Evolutionary conservation across 176 grass and related monocot species (phyloP).

Genomic region (Oropetium thomaeum): DNA sequence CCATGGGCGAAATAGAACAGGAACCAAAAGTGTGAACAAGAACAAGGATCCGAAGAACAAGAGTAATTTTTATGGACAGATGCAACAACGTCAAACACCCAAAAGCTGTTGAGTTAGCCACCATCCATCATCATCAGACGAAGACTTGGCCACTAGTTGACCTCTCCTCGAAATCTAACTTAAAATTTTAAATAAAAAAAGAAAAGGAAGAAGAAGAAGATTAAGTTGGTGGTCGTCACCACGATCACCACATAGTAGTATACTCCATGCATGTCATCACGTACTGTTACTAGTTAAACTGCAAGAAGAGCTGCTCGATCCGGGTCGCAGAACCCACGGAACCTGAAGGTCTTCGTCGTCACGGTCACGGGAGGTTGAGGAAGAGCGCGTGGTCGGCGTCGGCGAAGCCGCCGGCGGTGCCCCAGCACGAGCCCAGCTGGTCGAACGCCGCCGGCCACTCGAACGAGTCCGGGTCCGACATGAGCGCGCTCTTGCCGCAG

Average conservation of each 20-base stretch:
- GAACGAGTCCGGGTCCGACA: slow-evolving; percentile 20
- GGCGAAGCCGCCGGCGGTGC: not conserved
- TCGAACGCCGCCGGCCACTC: slow-evolving; percentile 43
- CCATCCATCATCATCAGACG: no score
- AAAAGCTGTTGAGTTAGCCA: slow-evolving; percentile 35
- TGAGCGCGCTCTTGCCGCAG: not conserved
- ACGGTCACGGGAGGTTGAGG: slow-evolving; percentile 49
- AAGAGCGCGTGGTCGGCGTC: slow-evolving; percentile 38
- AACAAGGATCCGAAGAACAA: not conserved
- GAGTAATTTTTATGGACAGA: slow-evolving; percentile 43
- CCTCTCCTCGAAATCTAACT: not conserved
- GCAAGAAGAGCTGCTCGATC: not conserved
- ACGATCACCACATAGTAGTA: not conserved
- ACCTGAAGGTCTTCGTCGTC: not conserved
- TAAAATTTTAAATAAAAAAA: not conserved
- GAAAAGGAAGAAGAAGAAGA: not conserved
- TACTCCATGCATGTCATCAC: not conserved
- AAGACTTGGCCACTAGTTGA: slow-evolving; percentile 34
- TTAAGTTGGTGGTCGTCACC: slow-evolving; percentile 6
- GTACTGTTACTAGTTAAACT: slow-evolving; percentile 1
- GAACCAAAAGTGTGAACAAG: not conserved
- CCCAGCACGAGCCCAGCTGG: slow-evolving; percentile 34
- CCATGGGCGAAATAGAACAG: not conserved
- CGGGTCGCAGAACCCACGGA: not conserved
- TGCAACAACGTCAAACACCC: slow-evolving; percentile 2